Evolutionary conservation across 2,329 filamentous ascomycete species (phyloP), one percentile per base, ranked within the genome.

Genomic region (Dothideomycetes sp.): DNA sequence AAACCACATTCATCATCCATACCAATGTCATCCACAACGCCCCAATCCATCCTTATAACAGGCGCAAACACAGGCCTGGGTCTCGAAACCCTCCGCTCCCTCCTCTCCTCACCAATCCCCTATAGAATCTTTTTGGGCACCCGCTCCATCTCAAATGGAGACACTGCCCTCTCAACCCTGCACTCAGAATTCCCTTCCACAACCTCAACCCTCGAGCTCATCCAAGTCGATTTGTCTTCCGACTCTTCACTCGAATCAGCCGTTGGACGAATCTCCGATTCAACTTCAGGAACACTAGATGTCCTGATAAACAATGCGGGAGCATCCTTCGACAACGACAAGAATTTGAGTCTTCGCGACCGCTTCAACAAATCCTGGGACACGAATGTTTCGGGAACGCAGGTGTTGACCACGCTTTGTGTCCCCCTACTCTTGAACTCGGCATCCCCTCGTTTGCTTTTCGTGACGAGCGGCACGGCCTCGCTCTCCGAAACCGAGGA

Each of bases 1-100:
- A n/a, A n/a, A n/a, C n/a, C n/a, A n/a, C n/a, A n/a, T n/a, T n/a
- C n/a, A n/a, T n/a, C n/a, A n/a, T n/a, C n/a, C n/a, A n/a, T n/a
- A n/a, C n/a, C n/a, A n/a, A n/a, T n/a, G n/a, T n/a, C n/a, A n/a
- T n/a, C n/a, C n/a, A n/a, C n/a, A n/a, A n/a, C n/a, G n/a, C n/a
- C n/a, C n/a, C n/a, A 48, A 13, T 60, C 74, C 45, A 54, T 78
- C n/a, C 55, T 80, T 30, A 68, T 80, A 47, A 80, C 76, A 2
- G 76, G 77, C 24, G 75, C 46, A 16, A 58, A 59, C 36, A 77
- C 69, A 0, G 76, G 76, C 12, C 67, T 82, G 15, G 78, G 78
- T 3, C 70, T 68, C 25, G 69, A 80, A 48, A 67, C 64, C 6
- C 68, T 78, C 35, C 76, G 71, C 46, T 68, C 73, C 1, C 59